Percentiles rank a stretch among this genome's conserved stretches.
Evolutionary conservation across 2,329 filamentous ascomycete genomes (phyloP).

Genomic region (Akanthomyces uredinophilus): DNA sequence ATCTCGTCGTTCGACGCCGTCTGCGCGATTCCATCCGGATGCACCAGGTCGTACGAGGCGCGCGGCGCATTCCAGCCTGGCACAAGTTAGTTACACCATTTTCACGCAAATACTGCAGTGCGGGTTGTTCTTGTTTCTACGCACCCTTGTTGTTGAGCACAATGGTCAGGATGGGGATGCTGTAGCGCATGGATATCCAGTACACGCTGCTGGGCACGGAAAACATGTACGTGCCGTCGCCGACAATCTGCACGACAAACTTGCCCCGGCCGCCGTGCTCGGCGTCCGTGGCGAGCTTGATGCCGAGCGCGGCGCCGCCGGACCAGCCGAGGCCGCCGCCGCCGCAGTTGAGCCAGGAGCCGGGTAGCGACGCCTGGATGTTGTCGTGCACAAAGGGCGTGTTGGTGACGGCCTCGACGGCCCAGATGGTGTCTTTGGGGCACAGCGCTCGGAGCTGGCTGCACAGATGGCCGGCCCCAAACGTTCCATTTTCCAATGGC

Average conservation of each 20-base stretch:
- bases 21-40: conserved; percentile 51
- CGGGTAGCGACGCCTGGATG: conserved; percentile 60
- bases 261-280: conserved; percentile 41
- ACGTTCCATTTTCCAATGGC: conserved; percentile 53
- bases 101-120: no score
- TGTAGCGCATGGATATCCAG: conserved; percentile 51
- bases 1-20: conserved; percentile 56
- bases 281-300: conserved; percentile 60
- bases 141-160: conserved; percentile 53
- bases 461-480: conserved; percentile 37
- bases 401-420: conserved; percentile 73
- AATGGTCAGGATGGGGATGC: conserved; percentile 50
- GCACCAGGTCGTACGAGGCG: conserved; percentile 51
- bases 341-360: conserved; percentile 76
- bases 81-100: conserved; percentile 9
- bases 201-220: conserved; percentile 50
- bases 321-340: conserved; percentile 78
- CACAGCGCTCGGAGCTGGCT: conserved; percentile 28
- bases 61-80: conserved; percentile 53
- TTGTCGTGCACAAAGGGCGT: conserved; percentile 64
- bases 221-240: conserved; percentile 54
- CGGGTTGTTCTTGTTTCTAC: conserved; percentile 11
- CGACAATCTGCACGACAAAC: conserved; percentile 52
- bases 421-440: conserved; percentile 59
- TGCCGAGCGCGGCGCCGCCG: conserved; percentile 68